Base-by-base conservation (phyloP, 306 rosid genomes). In the Gillenia trifoliata region DNA sequence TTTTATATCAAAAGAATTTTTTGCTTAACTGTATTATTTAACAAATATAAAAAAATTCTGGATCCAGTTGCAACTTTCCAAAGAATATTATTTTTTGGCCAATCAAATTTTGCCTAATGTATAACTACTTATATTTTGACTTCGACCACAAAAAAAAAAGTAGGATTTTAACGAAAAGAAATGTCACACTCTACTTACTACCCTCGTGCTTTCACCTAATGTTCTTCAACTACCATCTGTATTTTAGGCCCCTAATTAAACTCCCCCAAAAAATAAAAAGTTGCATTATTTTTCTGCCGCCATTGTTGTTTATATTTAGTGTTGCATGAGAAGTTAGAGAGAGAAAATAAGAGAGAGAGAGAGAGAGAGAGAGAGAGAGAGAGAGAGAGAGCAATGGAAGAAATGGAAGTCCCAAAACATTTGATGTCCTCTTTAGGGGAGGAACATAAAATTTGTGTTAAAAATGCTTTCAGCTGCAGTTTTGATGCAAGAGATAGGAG, bases 191-290 rank as follows among this genome's bases (percentile, higher is more conserved):
- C 11, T 6, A 70, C 74, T 70, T 70, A 70, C 74, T 49, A 52
- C 74, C 74, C 74, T 54, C 74, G 74, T 70, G 74, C 31, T 70
- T 29, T 13, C 64, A 70, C 33, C 74, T 70, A 55, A 16, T 54
- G 0, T 54, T 70, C 74, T 54, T 8, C 74, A 70, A 11, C 74
- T 54, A 70, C 74, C 50, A 4, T 20, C n/a, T n/a, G n/a, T n/a
- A n/a, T n/a, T n/a, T n/a, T n/a, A n/a, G n/a, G n/a, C n/a, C n/a
- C n/a, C n/a, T n/a, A n/a, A n/a, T n/a, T n/a, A n/a, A n/a, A n/a
- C n/a, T n/a, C n/a, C n/a, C 49, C 11, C 29, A 22, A 9, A 55
- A n/a, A 55, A 22, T 4, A 55, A 22, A 55, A 55, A 55, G 12
- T 7, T 6, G 8, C 20, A 6, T 19, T 2, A 2, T 2, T 19